Conservation (phyloP, 1,284 basidiomycete genomes). For the Mycena sp. region DNA sequence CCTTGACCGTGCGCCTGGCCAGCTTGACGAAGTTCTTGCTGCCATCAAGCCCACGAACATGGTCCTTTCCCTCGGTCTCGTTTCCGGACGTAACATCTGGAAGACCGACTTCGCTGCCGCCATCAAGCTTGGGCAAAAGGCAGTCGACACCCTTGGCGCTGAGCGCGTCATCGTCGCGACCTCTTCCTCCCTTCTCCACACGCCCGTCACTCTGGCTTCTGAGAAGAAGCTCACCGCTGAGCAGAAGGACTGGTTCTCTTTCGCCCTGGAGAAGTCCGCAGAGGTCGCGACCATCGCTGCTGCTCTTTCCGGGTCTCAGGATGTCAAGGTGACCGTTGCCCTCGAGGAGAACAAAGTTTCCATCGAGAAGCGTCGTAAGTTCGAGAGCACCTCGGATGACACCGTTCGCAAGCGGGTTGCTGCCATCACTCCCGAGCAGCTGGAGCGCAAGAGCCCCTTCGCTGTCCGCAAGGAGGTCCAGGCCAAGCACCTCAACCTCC, state of each 20-base stretch:
- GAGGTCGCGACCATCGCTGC: slow-evolving; percentile 93
- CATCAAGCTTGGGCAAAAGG: slow-evolving; percentile 88
- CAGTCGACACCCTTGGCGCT: slow-evolving; percentile 81
- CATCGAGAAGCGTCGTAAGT: slow-evolving; percentile 95
- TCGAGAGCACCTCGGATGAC: slow-evolving; percentile 95
- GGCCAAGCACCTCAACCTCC: slow-evolving; percentile 89
- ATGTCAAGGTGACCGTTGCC: slow-evolving; percentile 71
- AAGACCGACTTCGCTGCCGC: slow-evolving; percentile 94
- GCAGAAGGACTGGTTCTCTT: slow-evolving; percentile 99
- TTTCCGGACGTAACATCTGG: slow-evolving; percentile 99
- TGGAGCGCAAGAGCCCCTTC: slow-evolving; percentile 94
- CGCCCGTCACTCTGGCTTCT: slow-evolving; percentile 92
- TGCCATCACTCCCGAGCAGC: slow-evolving; percentile 88
- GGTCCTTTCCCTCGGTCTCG: slow-evolving; percentile 92
- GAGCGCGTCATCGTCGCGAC: slow-evolving; percentile 95
- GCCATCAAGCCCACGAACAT: slow-evolving; percentile 88
- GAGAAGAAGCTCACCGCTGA: slow-evolving; percentile 93
- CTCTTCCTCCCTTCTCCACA: slow-evolving; percentile 98
- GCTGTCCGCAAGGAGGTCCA: slow-evolving; percentile 89
- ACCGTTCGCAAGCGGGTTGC: slow-evolving; percentile 96
- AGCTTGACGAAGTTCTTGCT: slow-evolving; percentile 86
- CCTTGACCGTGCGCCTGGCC: slow-evolving; percentile 91
- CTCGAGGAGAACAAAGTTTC: slow-evolving; percentile 91
- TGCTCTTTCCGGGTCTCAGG: slow-evolving; percentile 84
- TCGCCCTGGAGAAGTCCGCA: slow-evolving; percentile 95